Evolutionary conservation across 257 asterid species (phyloP).

Genomic region (Jacaranda copaia): DNA sequence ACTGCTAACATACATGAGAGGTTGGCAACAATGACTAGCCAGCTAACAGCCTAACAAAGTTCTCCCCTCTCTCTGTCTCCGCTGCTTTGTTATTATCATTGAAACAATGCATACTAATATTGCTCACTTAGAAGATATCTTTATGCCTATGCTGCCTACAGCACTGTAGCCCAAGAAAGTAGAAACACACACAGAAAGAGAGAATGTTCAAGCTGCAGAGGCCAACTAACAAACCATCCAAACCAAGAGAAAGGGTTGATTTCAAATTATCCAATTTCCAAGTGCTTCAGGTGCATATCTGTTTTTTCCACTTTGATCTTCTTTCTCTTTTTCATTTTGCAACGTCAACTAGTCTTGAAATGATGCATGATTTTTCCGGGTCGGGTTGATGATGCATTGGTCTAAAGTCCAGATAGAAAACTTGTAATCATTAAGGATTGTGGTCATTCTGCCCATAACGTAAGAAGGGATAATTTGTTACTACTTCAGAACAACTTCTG

Average conservation of each 20-base stretch:
- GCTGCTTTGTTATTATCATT: slow-evolving; percentile 47
- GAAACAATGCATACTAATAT: slow-evolving; percentile 28
- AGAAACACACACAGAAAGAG: slow-evolving; percentile 35
- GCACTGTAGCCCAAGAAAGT: slow-evolving; percentile 39
- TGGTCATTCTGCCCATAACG: neutral
- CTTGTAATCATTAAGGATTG: too few species aligned
- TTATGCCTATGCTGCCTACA: slow-evolving; percentile 21
- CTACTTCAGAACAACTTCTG: neutral
- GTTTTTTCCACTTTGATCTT: neutral
- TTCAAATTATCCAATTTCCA: slow-evolving; percentile 91
- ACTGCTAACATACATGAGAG: slow-evolving; percentile 30
- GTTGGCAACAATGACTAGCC: slow-evolving; percentile 61
- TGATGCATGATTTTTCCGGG: neutral
- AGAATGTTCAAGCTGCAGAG: slow-evolving; percentile 77
- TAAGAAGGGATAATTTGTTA: neutral
- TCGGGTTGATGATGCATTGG: neutral
- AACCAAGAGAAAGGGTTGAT: slow-evolving; percentile 64
- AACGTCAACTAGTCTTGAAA: slow-evolving; percentile 13
- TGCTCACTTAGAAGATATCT: slow-evolving; percentile 25
- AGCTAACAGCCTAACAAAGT: slow-evolving; percentile 47
- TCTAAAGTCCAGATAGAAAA: neutral
- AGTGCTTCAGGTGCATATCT: slow-evolving; percentile 73
- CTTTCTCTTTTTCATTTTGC: neutral
- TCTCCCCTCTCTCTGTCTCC: slow-evolving; percentile 23
- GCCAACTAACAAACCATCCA: slow-evolving; percentile 47